Evolutionary conservation across 306 rosid species (phyloP), one percentile per base, ranked within the genome.

Genomic region (Corylus americana): DNA sequence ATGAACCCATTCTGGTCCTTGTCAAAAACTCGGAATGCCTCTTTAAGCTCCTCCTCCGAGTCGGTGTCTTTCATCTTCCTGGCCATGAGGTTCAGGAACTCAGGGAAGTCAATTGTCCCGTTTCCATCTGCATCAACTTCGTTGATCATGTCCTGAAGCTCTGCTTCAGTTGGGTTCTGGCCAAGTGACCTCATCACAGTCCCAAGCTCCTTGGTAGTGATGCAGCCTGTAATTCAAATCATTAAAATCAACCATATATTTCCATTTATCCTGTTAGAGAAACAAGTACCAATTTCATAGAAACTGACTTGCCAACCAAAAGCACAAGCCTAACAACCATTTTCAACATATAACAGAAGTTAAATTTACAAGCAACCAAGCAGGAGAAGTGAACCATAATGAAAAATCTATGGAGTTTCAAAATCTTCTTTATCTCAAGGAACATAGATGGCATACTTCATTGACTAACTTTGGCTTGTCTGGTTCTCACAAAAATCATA

Each of bases 41-140:
- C 97, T 70, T 92, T 92, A 82, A 92, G 84, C 80, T 92, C 97
- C 83, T 92, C 97, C 82, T 92, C 97, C 0, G 97, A 92, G 76
- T 92, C 97, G 2, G 96, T 92, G 72, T 92, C 97, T 80, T 92
- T 92, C 96, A 92, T 92, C 91, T 92, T 92, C 79, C 97, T 82
- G 2, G 97, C 97, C 97, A 92, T 92, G 7, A 92, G 97, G 73
- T 92, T 92, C 50, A 92, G 87, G 77, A 92, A 92, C 80, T 92
- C 97, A 0, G 97, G 97, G 74, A 92, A 92, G 77, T 92, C 97
- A 12, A 91, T 92, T 44, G 97, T 91, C 5, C 97, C 96, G 6
- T 92, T 92, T 0, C 97, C 97, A 68, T 92, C 97, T 1, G 96
- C 96, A 77, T 92, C 97, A 1, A 92, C 97, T 48, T 92, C 97